Evolutionary conservation across 352 stramenopile species (phyloP).

Genomic region (Globisporangium mamillatum): DNA sequence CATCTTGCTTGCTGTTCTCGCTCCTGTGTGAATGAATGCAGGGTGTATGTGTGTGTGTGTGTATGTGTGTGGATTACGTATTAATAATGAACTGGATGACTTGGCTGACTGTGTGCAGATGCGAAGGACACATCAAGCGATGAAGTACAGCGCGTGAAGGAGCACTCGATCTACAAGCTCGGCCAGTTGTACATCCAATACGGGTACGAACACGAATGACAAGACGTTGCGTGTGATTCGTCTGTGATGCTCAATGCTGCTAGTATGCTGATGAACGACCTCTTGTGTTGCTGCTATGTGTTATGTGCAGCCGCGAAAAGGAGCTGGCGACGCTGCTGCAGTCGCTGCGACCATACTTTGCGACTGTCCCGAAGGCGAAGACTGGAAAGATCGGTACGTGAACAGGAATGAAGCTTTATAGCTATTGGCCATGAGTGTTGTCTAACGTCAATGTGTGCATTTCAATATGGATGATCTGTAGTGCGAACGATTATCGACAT

Average conservation of each 20-base stretch:
- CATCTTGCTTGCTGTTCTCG: not conserved
- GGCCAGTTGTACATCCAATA: constrained; percentile 90
- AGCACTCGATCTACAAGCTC: constrained; percentile 95
- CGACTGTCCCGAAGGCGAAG: constrained; percentile 95
- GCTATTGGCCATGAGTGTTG: not conserved
- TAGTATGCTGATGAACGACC: not conserved
- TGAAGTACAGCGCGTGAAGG: constrained; percentile 90
- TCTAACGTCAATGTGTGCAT: not conserved
- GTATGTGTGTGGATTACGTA: not conserved
- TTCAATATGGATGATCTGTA: constrained; percentile 19
- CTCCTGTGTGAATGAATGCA: constrained; percentile 4
- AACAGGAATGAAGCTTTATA: not conserved
- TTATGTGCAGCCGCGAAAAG: constrained; percentile 65
- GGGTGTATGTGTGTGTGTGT: not conserved
- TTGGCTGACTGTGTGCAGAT: constrained; percentile 24
- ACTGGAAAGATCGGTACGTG: constrained; percentile 95
- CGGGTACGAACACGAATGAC: constrained; percentile 30
- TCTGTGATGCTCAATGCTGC: not conserved
- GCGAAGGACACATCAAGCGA: constrained; percentile 59
- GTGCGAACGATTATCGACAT: constrained; percentile 98
- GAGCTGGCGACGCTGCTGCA: constrained; percentile 84
- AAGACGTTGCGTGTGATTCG: not conserved
- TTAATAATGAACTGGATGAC: not conserved
- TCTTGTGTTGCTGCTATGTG: not conserved
- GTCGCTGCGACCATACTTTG: constrained; percentile 93